Evolutionary conservation across 2,329 filamentous ascomycete species (phyloP).

Genomic region (Claviceps capensis): DNA sequence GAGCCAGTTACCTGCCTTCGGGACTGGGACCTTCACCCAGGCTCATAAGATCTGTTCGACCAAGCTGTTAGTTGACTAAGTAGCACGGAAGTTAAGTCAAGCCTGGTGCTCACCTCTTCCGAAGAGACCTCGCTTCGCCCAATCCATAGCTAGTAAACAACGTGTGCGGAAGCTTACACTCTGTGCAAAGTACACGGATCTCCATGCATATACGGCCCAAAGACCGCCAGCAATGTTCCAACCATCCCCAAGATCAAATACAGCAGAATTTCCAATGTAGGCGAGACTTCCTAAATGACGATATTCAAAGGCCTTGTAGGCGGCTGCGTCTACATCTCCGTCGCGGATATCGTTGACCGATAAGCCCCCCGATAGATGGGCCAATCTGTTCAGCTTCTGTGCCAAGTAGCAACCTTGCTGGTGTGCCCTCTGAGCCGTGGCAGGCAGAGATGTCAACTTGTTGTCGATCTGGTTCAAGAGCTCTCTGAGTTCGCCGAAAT

Average conservation of each 20-base stretch:
- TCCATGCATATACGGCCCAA: conserved; percentile 90
- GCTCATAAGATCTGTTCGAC: conserved; percentile 34
- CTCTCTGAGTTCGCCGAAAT: conserved; percentile 83
- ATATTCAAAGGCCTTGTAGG: conserved; percentile 93
- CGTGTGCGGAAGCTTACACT: conserved; percentile 87
- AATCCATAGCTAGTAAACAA: conserved; percentile 89
- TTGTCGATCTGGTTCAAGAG: conserved; percentile 84
- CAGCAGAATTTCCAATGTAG: conserved; percentile 90
- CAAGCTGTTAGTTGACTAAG: not conserved
- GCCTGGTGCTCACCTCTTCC: conserved; percentile 61
- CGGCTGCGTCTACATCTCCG: conserved; percentile 79
- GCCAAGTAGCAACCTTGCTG: conserved; percentile 91
- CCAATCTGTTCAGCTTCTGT: conserved; percentile 85
- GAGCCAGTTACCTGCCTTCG: not conserved
- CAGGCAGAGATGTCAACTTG: conserved; percentile 87
- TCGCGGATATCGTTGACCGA: conserved; percentile 68
- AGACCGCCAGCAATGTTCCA: conserved; percentile 70
- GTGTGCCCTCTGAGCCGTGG: conserved; percentile 90
- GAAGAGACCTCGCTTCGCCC: conserved; percentile 92
- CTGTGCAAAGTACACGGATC: conserved; percentile 93
- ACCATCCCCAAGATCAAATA: conserved; percentile 77
- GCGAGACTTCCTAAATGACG: conserved; percentile 81
- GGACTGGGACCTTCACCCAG: conserved; percentile 21
- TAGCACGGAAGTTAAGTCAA: not conserved
- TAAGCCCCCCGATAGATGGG: conserved; percentile 62